Evolutionary conservation across 176 grass and related monocot genomes (phyloP).

Genomic region (barley (Hordeum vulgare)): DNA sequence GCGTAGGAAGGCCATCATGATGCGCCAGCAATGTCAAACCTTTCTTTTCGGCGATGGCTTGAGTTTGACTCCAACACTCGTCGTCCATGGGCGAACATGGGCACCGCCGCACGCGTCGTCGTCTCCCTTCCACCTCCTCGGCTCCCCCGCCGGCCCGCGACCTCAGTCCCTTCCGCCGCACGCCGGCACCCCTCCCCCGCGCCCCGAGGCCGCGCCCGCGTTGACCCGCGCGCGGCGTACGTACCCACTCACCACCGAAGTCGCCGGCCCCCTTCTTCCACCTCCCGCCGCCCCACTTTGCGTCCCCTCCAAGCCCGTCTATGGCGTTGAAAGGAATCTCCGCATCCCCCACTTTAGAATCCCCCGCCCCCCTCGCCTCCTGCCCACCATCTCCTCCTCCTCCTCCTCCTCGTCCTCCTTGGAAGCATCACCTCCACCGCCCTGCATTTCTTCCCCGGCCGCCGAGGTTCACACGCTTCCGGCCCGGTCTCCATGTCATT

Average conservation of each 20-base stretch:
- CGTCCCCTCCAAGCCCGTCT: constrained; percentile 41
- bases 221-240: constrained; percentile 22
- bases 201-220: constrained; percentile 29
- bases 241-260: background rate
- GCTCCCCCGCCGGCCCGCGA: constrained; percentile 9
- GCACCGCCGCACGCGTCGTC: background rate
- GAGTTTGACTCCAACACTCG: constrained; percentile 38
- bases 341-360: constrained; percentile 28
- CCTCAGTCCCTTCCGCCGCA: constrained; percentile 45
- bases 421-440: background rate
- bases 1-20: background rate
- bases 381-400: background rate
- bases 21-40: background rate
- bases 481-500: constrained; percentile 47
- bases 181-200: constrained; percentile 23
- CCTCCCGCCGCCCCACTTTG: constrained; percentile 12
- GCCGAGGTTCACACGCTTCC: background rate
- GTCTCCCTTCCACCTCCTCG: background rate
- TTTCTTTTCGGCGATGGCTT: constrained; percentile 6
- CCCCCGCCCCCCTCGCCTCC: background rate
- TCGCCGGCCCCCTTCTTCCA: background rate
- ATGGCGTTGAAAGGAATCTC: constrained; percentile 55
- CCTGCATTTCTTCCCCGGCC: background rate
- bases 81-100: constrained; percentile 8
- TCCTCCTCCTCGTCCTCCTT: too few species aligned